Evolutionary conservation across 495 filamentous ascomycete genomes (phyloP), one percentile per base, ranked within the genome.

Genomic region (Annulohypoxylon nitens): DNA sequence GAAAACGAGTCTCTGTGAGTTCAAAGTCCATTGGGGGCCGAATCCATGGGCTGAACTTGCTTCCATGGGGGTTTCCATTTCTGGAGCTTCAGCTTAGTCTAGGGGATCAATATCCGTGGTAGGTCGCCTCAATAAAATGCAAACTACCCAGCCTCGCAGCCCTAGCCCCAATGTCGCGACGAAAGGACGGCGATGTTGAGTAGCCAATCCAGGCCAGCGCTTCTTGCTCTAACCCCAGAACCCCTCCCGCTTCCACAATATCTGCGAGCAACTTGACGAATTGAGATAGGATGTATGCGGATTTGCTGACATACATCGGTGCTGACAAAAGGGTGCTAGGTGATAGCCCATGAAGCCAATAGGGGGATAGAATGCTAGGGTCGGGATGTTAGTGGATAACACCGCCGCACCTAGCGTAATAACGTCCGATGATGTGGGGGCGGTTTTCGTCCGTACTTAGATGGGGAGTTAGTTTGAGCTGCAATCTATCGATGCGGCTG

Each of bases 401-500:
- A 61, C 12, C 14, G 41, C 8, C 41, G 39, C 26, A 48, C 12
- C 4, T 12, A 30, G 3, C 26, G 59, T 18, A 47, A 61, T n/a
- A 1, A 48, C n/a, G 6, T 20, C 4, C 23, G 25, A 11, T 0
- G 20, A 26, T 50, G 26, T 4, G 43, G 60, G 45, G 30, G 30
- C 30, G 16, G 10, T 37, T 51, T 7, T n/a, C 5, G 6, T 23
- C 18, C 4, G 20, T 6, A 23, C 14, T 16, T 50, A 50, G 45
- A 14, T 48, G 30, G 12, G 39, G 20, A 25, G 25, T n/a, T 23
- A 47, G 25, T n/a, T 16, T 18, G 14, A 18, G 14, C 2, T 61
- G 5, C 30, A 18, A n/a, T 3, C 50, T 0, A 51, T 25, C 2
- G 30, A 63, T 63, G 60, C 60, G 60, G 60, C 60, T 63, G 60